Evolutionary conservation across 169 alveolate genomes (phyloP), one percentile per base, ranked within the genome.

Genomic region (Cryptosporidium ryanae): DNA sequence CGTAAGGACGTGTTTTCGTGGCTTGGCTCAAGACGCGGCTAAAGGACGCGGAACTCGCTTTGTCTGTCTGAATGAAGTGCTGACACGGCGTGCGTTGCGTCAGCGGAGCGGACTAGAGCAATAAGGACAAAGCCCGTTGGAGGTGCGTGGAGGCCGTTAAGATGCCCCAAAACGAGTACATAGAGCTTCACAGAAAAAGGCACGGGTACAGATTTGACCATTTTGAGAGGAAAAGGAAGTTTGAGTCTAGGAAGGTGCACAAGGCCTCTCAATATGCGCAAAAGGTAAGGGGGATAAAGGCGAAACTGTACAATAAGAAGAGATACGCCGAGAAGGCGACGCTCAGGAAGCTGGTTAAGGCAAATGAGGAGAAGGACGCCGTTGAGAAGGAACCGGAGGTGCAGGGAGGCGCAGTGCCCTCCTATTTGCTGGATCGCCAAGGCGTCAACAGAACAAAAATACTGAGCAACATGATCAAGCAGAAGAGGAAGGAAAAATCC

Each of bases 391-490:
- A 93, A 7, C 94, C 90, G 32, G 92, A 90, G 23, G 96, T 93
- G 25, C 95, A 96, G 43, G 99, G 97, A 76, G 99, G 99, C 46
- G 99, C 99, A 21, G 95, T 98, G 21, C 99, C 99, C 1, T 95
- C 99, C 1, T 98, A 98, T 92, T 94, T 98, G 49, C 93, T 98
- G 89, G 99, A 98, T 91, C 96, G 99, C 91, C 98, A 98, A 82
- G 98, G 97, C 65, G 95, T 95, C 12, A 94, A 97, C 81, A 84
- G 98, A 49, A 96, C 99, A 13, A 97, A 93, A 90, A 93, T 96
- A 10, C 92, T 98, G 82, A 94, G 98, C 27, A 98, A 98, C 90
- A 97, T 98, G 98, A 95, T 98, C 90, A 98, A 98, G 90, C 99
- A 98, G 91, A 98, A 98, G 90, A 91, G 99, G 64, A 97, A 98